phyloP scores from a whole-genome alignment of 2,329 filamentous ascomycete genomes.

The Fusarium citri region DNA sequence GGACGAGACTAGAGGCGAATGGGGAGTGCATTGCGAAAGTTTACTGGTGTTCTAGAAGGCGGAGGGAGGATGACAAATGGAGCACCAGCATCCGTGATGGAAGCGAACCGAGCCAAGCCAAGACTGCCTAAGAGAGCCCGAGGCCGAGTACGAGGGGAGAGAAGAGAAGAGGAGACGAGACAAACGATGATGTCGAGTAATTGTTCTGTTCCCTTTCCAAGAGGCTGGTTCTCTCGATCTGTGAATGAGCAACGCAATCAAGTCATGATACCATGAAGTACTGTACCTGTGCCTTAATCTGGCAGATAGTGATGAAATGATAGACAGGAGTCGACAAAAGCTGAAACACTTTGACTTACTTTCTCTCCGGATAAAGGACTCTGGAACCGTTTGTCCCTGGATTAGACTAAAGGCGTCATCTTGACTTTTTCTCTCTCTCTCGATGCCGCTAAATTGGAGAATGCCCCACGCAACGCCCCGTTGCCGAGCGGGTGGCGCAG shows the following conservation, averaged over 20 bases:
- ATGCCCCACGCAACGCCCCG: conserved; percentile 38
- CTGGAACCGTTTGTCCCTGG: conserved; percentile 12
- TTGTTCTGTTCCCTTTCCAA: conserved; percentile 1
- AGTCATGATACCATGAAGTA: conserved; percentile 7
- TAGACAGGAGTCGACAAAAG: conserved; percentile 34
- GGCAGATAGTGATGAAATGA: conserved; percentile 39
- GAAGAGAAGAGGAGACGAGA: conserved; percentile 3
- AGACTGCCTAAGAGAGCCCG: background rate
- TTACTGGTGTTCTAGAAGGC: conserved; percentile 41
- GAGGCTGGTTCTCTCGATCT: conserved; percentile 13
- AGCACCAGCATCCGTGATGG: background rate
- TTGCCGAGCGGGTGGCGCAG: conserved; percentile 41
- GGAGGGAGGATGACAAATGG: conserved; percentile 35
- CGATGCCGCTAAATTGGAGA: conserved; percentile 22
- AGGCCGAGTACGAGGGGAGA: conserved; percentile 23
- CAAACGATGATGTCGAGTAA: conserved; percentile 8
- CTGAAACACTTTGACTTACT: conserved; percentile 39
- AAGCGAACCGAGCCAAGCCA: background rate
- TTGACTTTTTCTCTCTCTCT: background rate
- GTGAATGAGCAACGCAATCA: conserved; percentile 5
- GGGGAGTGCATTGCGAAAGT: conserved; percentile 27
- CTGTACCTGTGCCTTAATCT: background rate
- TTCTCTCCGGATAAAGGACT: conserved; percentile 17
- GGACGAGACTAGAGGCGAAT: conserved; percentile 31
- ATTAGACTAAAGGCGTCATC: conserved; percentile 10